phyloP scores from a whole-genome alignment of 129 eudicot genomes.

The Calendula officinalis region DNA sequence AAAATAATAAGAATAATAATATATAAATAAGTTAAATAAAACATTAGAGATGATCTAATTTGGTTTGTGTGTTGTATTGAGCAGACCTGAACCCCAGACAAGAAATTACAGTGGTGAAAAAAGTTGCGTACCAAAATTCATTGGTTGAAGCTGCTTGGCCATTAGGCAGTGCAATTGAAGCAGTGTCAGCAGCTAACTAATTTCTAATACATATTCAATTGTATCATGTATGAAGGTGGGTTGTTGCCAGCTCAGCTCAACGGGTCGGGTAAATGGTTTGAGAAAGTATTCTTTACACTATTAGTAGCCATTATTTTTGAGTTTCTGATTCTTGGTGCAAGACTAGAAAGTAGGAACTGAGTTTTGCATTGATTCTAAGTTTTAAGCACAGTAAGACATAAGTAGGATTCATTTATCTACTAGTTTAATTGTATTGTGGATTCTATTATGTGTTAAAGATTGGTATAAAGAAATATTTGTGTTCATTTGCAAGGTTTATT shows the following conservation, averaged over 20 bases:
- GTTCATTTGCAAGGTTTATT: not conserved
- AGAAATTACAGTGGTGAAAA: constrained; percentile 34
- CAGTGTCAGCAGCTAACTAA: constrained; percentile 49
- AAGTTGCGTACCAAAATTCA: constrained; percentile 69
- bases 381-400: constrained; percentile 9
- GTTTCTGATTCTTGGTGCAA: constrained; percentile 10
- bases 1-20: not conserved
- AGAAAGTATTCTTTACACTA: constrained; percentile 17
- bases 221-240: constrained; percentile 23
- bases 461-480: not conserved
- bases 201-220: constrained; percentile 1
- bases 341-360: not conserved
- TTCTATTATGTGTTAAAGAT: constrained; percentile 7
- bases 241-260: constrained; percentile 2
- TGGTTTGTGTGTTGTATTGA: constrained; percentile 14
- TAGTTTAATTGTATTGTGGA: not conserved
- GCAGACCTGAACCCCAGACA: constrained; percentile 54
- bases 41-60: not conserved
- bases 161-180: constrained; percentile 97
- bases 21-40: not conserved
- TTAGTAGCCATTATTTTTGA: constrained; percentile 3
- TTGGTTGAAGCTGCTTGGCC: constrained; percentile 99
- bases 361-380: not conserved
- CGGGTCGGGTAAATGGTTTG: constrained; percentile 23
- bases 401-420: constrained; percentile 23